Evolutionary conservation across 192 early-diverging fungal species (phyloP).

Genomic region (Podochytrium sp.): DNA sequence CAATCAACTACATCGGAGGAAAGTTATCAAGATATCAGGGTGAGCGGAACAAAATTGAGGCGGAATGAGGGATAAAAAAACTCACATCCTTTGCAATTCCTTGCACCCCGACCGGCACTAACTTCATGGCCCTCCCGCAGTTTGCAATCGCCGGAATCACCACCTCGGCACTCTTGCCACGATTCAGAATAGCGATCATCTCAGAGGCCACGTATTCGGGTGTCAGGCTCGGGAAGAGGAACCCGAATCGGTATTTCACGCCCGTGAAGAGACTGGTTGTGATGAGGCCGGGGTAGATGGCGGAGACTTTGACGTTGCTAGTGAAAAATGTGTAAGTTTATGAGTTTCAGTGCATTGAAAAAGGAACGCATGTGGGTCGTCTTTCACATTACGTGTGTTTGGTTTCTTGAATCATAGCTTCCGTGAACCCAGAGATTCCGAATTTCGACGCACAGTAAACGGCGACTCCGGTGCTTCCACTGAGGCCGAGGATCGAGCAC

Average conservation of each 20-base stretch:
- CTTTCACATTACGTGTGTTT: conserved; percentile 54
- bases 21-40: not conserved
- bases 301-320: conserved; percentile 66
- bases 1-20: conserved; percentile 13
- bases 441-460: conserved; percentile 84
- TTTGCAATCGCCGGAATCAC: conserved; percentile 21
- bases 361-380: too few species aligned
- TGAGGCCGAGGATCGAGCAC: conserved; percentile 13
- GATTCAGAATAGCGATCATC: conserved; percentile 62
- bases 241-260: conserved; percentile 55
- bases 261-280: conserved; percentile 77
- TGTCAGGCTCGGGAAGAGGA: conserved; percentile 66
- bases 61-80: not conserved
- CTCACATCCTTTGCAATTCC: conserved; percentile 14
- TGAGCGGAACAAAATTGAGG: not conserved
- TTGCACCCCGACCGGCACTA: conserved; percentile 25
- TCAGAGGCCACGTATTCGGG: conserved; percentile 60
- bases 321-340: conserved; percentile 1
- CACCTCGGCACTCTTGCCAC: conserved; percentile 32
- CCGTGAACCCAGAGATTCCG: conserved; percentile 72
- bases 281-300: conserved; percentile 73
- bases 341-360: not conserved
- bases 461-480: conserved; percentile 38
- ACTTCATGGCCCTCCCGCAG: conserved; percentile 21
- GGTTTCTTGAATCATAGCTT: conserved; percentile 77